These are phyloP conservation scores for Microcos paniculata DNA, from an alignment of 345 rosid genomes.

Conservation along the genomic window DNA sequence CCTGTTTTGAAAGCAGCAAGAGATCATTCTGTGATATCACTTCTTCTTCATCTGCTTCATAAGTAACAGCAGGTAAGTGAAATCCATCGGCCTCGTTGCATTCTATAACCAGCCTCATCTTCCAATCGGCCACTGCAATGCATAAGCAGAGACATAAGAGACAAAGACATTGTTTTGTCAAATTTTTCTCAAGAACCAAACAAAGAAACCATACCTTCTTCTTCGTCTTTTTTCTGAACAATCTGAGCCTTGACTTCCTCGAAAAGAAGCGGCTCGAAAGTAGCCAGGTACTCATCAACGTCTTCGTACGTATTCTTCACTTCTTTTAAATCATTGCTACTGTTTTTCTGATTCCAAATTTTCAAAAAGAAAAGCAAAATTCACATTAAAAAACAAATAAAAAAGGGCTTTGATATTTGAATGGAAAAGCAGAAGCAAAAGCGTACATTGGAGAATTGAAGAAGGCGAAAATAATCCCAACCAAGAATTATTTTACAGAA, in stretches of 20 bases:
- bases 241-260: conserved; percentile 96
- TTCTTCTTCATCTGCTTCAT: conserved; percentile 50
- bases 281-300: conserved; percentile 72
- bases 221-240: conserved; percentile 66
- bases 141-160: conserved; percentile 1
- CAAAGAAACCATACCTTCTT: conserved; percentile 53
- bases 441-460: conserved; percentile 43
- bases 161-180: background rate
- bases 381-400: background rate
- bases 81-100: conserved; percentile 78
- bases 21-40: conserved; percentile 76
- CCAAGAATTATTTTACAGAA: conserved; percentile 69
- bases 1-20: conserved; percentile 68
- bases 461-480: conserved; percentile 78
- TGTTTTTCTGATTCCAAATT: conserved; percentile 27
- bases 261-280: conserved; percentile 84
- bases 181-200: background rate
- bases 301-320: conserved; percentile 69
- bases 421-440: background rate
- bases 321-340: conserved; percentile 36
- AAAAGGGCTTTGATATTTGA: background rate
- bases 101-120: conserved; percentile 64
- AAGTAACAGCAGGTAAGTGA: conserved; percentile 57
- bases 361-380: background rate
- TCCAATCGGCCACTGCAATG: conserved; percentile 55